These are phyloP conservation scores for Calonectria montana DNA, from an alignment of 2,329 filamentous ascomycete species.

Conservation along the genomic window DNA sequence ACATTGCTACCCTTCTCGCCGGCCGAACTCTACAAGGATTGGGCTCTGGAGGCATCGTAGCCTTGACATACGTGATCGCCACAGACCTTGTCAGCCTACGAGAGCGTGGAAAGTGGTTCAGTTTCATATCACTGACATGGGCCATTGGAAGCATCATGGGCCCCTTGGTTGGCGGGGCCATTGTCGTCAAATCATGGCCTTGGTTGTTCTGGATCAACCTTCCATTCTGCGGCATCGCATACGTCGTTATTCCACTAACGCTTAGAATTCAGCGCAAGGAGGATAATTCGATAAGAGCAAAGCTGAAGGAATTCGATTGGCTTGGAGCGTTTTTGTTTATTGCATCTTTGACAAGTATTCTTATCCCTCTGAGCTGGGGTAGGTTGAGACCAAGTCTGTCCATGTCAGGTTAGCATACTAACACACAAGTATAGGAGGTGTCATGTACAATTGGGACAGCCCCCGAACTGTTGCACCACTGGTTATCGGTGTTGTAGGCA, in stretches of 20 bases:
- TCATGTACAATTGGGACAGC: conserved; percentile 73
- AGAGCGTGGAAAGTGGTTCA: conserved; percentile 55
- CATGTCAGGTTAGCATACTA: background rate
- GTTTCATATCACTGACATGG: conserved; percentile 58
- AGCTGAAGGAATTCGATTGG: conserved; percentile 65
- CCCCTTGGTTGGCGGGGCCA: conserved; percentile 61
- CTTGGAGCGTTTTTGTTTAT: conserved; percentile 71
- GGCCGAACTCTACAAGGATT: conserved; percentile 65
- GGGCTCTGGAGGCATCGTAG: conserved; percentile 62
- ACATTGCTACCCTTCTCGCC: conserved; percentile 48
- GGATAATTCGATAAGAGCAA: conserved; percentile 18
- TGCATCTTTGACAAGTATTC: conserved; percentile 60
- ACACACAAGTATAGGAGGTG: conserved; percentile 58
- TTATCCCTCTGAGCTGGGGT: conserved; percentile 40
- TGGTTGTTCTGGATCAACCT: conserved; percentile 77
- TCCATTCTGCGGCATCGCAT: conserved; percentile 55
- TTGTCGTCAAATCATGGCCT: conserved; percentile 65
- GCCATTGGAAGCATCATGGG: conserved; percentile 61
- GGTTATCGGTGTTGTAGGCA: conserved; percentile 62
- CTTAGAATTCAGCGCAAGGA: conserved; percentile 33
- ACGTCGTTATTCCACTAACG: conserved; percentile 33
- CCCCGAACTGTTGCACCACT: conserved; percentile 73
- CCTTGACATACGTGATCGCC: conserved; percentile 58
- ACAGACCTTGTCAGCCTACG: conserved; percentile 59
- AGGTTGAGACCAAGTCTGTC: background rate